Conservation (phyloP, 768 basidiomycete species). For the Polyporus arcularius region DNA sequence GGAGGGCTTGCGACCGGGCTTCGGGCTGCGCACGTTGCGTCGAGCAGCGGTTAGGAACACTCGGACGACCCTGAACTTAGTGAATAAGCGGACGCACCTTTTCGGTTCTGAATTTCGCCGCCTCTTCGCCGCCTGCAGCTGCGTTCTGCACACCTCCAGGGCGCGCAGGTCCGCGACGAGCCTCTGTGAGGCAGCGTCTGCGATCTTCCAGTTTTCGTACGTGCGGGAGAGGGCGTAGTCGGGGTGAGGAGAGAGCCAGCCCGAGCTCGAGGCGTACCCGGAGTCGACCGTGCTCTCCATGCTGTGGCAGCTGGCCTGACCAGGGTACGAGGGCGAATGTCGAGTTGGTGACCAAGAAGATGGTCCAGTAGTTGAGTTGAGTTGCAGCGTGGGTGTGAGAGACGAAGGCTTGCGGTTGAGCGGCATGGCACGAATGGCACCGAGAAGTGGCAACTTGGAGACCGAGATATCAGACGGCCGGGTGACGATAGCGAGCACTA, state of each 20-base stretch:
- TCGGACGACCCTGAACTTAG: background rate
- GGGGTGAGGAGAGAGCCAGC: constrained; percentile 10
- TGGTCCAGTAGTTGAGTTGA: background rate
- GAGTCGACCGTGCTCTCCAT: constrained; percentile 14
- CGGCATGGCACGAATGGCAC: background rate
- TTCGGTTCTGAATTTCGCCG: constrained; percentile 1
- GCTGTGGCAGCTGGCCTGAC: background rate
- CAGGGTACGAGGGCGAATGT: background rate
- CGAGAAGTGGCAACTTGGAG: background rate
- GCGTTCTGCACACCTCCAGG: constrained; percentile 8
- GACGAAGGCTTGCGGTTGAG: background rate
- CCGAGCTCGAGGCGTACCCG: constrained; percentile 14
- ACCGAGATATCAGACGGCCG: no score
- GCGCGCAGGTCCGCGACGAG: constrained; percentile 13
- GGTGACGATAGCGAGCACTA: no score
- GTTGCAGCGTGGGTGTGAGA: background rate
- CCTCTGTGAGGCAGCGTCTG: constrained; percentile 22
- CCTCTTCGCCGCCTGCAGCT: constrained; percentile 15
- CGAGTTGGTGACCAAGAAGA: background rate
- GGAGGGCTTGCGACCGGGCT: constrained; percentile 12
- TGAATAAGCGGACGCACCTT: background rate
- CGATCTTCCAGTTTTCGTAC: constrained; percentile 21
- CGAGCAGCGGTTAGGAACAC: background rate
- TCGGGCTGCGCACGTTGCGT: background rate
- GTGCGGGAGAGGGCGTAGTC: constrained; percentile 15